Evolutionary conservation across 2,329 filamentous ascomycete species (phyloP).

Genomic region (Aquanectria penicillioides): DNA sequence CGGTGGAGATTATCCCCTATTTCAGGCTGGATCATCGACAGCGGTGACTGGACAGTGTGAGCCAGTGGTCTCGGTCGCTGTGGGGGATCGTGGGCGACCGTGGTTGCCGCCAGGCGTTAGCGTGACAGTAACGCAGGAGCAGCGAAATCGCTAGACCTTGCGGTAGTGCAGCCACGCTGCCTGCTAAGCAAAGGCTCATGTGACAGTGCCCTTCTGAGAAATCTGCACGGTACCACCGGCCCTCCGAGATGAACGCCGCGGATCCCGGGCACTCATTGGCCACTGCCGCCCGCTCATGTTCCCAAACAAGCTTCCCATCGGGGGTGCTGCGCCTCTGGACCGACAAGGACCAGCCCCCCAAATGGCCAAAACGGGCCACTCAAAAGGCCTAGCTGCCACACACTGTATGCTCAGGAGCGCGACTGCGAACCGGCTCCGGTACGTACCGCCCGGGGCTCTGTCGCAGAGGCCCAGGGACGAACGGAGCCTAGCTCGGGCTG

Average conservation of each 20-base stretch:
- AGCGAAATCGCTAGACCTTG: not conserved
- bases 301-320: constrained; percentile 40
- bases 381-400: not conserved
- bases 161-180: not conserved
- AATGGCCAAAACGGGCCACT: not conserved
- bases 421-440: not conserved
- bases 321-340: constrained; percentile 36
- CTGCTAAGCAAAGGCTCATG: not conserved
- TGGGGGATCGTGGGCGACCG: not conserved
- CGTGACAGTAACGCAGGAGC: constrained; percentile 16
- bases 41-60: constrained; percentile 30
- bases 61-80: not conserved
- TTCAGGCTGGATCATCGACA: constrained; percentile 19
- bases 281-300: constrained; percentile 18
- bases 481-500: not conserved
- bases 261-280: constrained; percentile 32
- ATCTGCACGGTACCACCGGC: constrained; percentile 39
- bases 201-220: constrained; percentile 31
- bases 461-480: constrained; percentile 5
- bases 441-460: not conserved
- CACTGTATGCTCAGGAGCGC: not conserved
- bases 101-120: not conserved
- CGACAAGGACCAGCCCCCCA: constrained; percentile 8
- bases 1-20: constrained; percentile 44
- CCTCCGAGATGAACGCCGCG: constrained; percentile 38